Base-by-base conservation (phyloP, 148 eudicot species). In the Persicaria maculosa region DNA sequence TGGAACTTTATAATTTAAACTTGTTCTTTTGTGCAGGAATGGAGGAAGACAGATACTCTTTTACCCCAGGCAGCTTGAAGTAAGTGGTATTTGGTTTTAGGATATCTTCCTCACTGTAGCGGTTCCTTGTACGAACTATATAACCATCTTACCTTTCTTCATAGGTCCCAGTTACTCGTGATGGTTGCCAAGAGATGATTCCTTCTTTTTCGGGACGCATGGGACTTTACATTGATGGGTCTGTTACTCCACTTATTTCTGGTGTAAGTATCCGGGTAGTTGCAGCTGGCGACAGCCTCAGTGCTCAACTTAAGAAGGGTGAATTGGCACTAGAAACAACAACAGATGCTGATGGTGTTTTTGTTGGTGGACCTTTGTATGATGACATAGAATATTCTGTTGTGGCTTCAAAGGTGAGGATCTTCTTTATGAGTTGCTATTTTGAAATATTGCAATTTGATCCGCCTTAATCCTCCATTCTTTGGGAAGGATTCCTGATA, bases 221-320 rank as follows among this genome's bases (percentile, higher is more conserved):
- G 74, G 99, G 97, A 68, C 83, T 87, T 46, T 95, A 95, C 83
- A 92, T 95, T 74, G 89, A 95, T 87, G 99, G 99, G 80, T 92
- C 97, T 68, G 96, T 95, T 74, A 84, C 92, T 65, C 99, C 99
- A 50, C 87, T 97, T 40, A 90, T 90, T 72, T 81, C 90, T 87
- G 94, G 87, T 84, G 99, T 92, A 71, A 57, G 77, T 77, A 80
- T 95, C 64, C 83, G 81, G 86, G 80, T 92, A 50, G 65, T 84
- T 79, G 97, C 97, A 64, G 82, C 82, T n/a, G 88, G 88, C 72
- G 86, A 90, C 74, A 90, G 97, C 77, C 83, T 47, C 50, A 87
- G 81, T 84, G 83, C 91, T 74, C 77, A 78, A 53, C 86, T 92
- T 61, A 92, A 83, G 83, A 78, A 80, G 84, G 91, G 89, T 46